Conservation (phyloP, 1,139 yeast species). For the Hyphopichia fennica region DNA sequence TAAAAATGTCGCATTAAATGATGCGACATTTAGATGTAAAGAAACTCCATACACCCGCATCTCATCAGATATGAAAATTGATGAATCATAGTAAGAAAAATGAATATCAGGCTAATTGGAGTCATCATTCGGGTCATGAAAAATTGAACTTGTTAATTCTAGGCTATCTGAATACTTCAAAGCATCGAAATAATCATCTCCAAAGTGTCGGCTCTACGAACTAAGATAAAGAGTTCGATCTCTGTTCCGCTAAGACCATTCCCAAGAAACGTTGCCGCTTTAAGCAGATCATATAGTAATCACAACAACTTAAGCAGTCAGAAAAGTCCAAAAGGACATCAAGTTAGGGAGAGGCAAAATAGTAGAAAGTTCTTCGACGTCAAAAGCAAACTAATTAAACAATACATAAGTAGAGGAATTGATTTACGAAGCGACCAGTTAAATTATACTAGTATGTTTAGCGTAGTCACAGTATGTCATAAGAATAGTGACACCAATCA, state of each 20-base stretch:
- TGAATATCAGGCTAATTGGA: too few species aligned
- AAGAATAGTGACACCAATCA: constrained; percentile 60
- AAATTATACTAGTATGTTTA: constrained; percentile 27
- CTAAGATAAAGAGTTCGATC: not conserved
- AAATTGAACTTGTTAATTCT: too few species aligned
- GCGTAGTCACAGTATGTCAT: constrained; percentile 49
- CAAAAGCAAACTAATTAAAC: not conserved
- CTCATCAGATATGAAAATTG: too few species aligned
- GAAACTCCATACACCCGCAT: not conserved
- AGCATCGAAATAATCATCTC: not conserved
- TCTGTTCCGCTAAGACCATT: not conserved
- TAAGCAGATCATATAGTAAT: not conserved
- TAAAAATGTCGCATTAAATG: not conserved
- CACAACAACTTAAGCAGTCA: not conserved
- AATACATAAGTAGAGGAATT: not conserved
- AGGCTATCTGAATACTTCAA: too few species aligned
- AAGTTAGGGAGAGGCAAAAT: too few species aligned
- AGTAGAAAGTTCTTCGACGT: not conserved
- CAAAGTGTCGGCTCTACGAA: not conserved
- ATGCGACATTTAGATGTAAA: not conserved
- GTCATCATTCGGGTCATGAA: not conserved
- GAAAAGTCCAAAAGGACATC: too few species aligned
- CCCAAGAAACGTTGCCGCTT: not conserved
- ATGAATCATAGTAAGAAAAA: too few species aligned
- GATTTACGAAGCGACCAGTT: not conserved